Evolutionary conservation across 1,284 basidiomycete species (phyloP), one percentile per base, ranked within the genome.

Genomic region (Tylopilus sp.): DNA sequence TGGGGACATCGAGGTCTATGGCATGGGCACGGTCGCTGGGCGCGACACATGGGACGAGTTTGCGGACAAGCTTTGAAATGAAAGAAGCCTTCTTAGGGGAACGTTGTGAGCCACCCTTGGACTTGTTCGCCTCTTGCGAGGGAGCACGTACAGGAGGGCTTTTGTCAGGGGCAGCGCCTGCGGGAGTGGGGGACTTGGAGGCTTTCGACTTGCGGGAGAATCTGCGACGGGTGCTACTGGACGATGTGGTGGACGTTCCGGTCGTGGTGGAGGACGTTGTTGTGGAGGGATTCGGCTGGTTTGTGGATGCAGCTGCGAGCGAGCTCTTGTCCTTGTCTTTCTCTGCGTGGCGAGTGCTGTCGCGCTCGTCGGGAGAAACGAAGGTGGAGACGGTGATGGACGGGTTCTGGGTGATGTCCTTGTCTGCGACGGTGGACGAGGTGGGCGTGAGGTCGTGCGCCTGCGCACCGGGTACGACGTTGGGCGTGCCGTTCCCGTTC

Each of bases 11-110:
- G 51, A 69, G 49, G 50, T 70, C 69, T 45, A 70, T 46, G 47
- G 57, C 57, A 54, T 73, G 75, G 21, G 72, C 59, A 51, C 66
- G 65, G 44, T 64, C 65, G 38, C 66, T 70, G 17, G 76, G 70
- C 15, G 71, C 70, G 43, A 77, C 68, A 51, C 78, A 80, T 18
- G 77, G 78, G 28, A 79, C 71, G 46, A 79, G 68, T 48, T 72
- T 75, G 51, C 71, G 71, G 46, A 79, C 63, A 35, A 79, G 62
- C 57, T 71, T 74, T 47, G 73, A 71, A 44, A 79, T 67, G 52
- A 80, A 64, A 31, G 75, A 76, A 47, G 61, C 57, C 62, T 72
- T 76, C 53, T 65, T 64, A 48, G 59, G 50, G 45, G 67, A 66
- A 64, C n/a, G 61, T 54, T 59, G 64, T 63, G 68, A 69, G 64